A percentile compares a stretch with the other conserved stretches of the same genome.
These are phyloP conservation scores for Scortechinia acanthostroma DNA, from an alignment of 2,329 filamentous ascomycete genomes.

Conservation along the genomic window DNA sequence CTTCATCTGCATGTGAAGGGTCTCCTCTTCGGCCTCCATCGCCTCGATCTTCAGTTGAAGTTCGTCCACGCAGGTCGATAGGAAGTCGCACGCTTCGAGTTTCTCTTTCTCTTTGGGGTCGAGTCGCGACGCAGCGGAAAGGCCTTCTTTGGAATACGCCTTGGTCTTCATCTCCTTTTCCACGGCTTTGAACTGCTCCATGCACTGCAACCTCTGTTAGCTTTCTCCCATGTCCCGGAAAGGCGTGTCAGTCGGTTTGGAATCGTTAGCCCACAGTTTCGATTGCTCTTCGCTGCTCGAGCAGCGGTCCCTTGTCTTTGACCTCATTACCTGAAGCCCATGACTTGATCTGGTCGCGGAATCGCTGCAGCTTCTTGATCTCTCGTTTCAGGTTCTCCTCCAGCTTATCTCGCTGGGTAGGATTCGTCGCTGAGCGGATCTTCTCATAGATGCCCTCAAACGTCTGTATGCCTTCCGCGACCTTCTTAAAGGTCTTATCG, in stretches of 20 bases:
- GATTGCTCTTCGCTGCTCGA: conserved; percentile 91
- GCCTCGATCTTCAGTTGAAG: conserved; percentile 89
- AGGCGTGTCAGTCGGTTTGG: conserved; percentile 7
- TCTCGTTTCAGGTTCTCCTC: conserved; percentile 97
- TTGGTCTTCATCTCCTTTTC: conserved; percentile 99
- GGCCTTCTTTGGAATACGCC: conserved; percentile 94
- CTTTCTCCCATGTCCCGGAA: not conserved
- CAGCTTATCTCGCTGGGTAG: conserved; percentile 93
- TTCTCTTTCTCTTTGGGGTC: conserved; percentile 98
- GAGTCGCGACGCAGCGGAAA: conserved; percentile 83
- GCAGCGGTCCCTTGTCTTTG: conserved; percentile 93
- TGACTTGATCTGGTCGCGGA: conserved; percentile 98
- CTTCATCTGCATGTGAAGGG: conserved; percentile 81
- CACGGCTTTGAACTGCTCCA: conserved; percentile 99
- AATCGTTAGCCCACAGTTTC: conserved; percentile 72
- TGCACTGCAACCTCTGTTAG: conserved; percentile 55
- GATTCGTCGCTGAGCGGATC: conserved; percentile 85
- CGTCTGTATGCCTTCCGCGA: conserved; percentile 81
- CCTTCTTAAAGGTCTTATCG: conserved; percentile 99
- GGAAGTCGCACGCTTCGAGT: conserved; percentile 78
- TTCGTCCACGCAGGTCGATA: conserved; percentile 81
- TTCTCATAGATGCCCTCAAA: conserved; percentile 97
- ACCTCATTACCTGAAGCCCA: conserved; percentile 98
- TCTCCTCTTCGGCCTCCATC: conserved; percentile 82
- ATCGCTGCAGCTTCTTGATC: conserved; percentile 97